Conservation (phyloP, 768 basidiomycete genomes). For the Boletus sp. region DNA sequence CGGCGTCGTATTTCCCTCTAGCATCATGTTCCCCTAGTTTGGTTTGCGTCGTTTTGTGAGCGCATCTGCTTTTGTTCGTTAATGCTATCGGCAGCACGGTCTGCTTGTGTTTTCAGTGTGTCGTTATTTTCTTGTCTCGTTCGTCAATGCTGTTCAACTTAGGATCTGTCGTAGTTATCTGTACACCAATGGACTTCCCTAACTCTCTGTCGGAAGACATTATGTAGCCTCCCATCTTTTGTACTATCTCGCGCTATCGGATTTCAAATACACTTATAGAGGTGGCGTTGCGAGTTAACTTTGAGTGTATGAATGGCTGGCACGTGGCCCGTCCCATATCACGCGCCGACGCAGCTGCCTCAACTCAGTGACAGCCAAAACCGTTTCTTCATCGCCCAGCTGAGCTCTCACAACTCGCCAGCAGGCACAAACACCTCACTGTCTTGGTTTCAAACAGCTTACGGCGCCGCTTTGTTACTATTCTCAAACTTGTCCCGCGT, state of each 20-base stretch:
- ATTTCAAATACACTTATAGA: slow-evolving; percentile 23
- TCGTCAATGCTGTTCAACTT: slow-evolving; percentile 26
- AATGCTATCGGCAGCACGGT: slow-evolving; percentile 30
- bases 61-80: slow-evolving; percentile 16
- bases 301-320: not conserved
- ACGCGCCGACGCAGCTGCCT: not conserved
- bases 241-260: slow-evolving; percentile 25
- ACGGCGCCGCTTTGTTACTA: slow-evolving; percentile 7
- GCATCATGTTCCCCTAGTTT: slow-evolving; percentile 72
- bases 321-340: not conserved
- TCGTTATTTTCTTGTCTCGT: slow-evolving; percentile 20
- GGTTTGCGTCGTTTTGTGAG: slow-evolving; percentile 6
- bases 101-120: slow-evolving; percentile 22
- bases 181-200: slow-evolving; percentile 33
- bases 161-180: slow-evolving; percentile 31
- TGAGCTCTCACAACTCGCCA: not conserved
- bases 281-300: slow-evolving; percentile 15
- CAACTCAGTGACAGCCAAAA: not conserved
- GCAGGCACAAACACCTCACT: not conserved
- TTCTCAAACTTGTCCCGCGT: not conserved
- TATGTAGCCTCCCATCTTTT: slow-evolving; percentile 31
- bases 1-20: slow-evolving; percentile 86
- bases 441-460: not conserved
- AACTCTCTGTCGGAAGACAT: slow-evolving; percentile 20
- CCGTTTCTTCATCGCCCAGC: not conserved